A percentile compares a stretch with the other conserved stretches of the same genome.
phyloP scores from a whole-genome alignment of 352 stramenopile genomes.

The Phytopythium mirpurense region DNA sequence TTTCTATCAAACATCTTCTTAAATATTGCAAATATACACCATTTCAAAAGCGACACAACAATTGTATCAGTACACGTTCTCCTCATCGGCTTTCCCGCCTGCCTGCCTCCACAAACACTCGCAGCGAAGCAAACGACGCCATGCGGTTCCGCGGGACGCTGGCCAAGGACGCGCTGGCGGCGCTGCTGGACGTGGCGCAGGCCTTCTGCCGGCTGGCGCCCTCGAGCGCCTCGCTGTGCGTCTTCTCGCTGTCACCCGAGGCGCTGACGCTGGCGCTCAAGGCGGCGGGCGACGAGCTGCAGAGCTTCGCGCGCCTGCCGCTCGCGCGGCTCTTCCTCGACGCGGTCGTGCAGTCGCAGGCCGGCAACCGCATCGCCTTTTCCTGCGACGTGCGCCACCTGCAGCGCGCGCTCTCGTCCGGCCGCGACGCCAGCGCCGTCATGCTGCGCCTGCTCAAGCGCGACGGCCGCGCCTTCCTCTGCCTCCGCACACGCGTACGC shows the following conservation, averaged over 20 bases:
- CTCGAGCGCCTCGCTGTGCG: conserved; percentile 40
- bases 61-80: too few species aligned
- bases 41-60: too few species aligned
- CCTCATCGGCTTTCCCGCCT: too few species aligned
- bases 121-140: neutral
- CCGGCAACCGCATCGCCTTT: conserved; percentile 80
- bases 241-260: conserved; percentile 69
- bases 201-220: conserved; percentile 61
- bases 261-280: conserved; percentile 62
- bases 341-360: conserved; percentile 63
- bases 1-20: too few species aligned
- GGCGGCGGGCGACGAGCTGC: conserved; percentile 64
- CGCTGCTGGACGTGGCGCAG: conserved; percentile 74
- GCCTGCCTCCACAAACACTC: too few species aligned
- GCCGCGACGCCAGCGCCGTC: conserved; percentile 69
- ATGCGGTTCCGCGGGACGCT: conserved; percentile 83
- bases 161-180: conserved; percentile 64
- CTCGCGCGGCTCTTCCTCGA: conserved; percentile 68
- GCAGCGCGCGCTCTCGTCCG: conserved; percentile 65
- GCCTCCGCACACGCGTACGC: conserved; percentile 46
- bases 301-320: conserved; percentile 69
- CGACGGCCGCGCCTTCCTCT: conserved; percentile 68
- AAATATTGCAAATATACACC: too few species aligned
- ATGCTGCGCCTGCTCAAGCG: conserved; percentile 83
- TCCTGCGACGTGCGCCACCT: conserved; percentile 70